Evolutionary conservation across 2,329 filamentous ascomycete species (phyloP), one percentile per base, ranked within the genome.

Genomic region (Shiraia sp.): DNA sequence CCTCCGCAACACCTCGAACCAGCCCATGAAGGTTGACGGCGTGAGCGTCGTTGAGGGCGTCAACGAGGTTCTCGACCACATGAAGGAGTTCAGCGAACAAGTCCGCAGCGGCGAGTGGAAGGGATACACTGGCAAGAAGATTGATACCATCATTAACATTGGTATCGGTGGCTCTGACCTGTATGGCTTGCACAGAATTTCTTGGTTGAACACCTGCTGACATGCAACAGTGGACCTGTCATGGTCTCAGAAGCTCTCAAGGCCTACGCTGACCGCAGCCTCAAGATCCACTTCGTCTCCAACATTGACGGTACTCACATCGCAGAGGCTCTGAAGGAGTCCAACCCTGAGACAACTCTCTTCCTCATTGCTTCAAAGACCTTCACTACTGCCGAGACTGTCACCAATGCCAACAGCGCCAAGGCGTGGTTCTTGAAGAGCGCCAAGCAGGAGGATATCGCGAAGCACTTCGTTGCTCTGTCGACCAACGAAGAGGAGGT

Each of bases 281-380:
- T 90, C 77, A 96, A 85, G 53, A 82, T 97, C 32, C 92, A 97
- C 81, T 99, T 99, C 65, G 93, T 99, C 59, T 97, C 92, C 77
- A 99, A 99, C 81, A 97, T 99, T 68, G 93, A 99, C 70, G 93
- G 93, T 57, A 99, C 93, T 40, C 93, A 99, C 78, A 90, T 97
- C 70, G 88, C 90, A 33, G 93, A 99, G 77, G 91, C 93, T 36
- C 82, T 97, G 47, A 86, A 83, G 68, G 75, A 85, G 62, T 95
- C 92, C 7, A 85, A 99, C 72, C 92, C 92, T 34, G 93, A 99
- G 78, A 96, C 92, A 33, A 96, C 93, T n/a, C 87, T 99, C 53
- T 97, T 99, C 86, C 81, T 99, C 59, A 83, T 99, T 60, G 93
- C 93, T 42, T 97, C 92, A 73, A 99, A 99, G 86, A 99, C 93